Base-by-base conservation (phyloP, 495 filamentous ascomycete genomes). In the Penicillium diatomitis region DNA sequence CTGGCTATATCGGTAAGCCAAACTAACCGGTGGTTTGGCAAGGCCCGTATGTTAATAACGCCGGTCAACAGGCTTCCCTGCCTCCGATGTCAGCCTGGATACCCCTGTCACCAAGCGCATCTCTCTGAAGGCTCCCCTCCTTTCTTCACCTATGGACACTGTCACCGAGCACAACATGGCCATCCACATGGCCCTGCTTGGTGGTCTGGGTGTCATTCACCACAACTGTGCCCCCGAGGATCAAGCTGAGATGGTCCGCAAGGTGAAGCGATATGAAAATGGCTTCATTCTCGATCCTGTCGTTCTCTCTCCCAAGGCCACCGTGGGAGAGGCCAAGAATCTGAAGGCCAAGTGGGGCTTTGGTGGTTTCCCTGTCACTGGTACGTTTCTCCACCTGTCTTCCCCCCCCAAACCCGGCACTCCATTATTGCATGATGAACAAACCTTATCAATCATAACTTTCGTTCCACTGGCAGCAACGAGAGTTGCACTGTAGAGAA, bases 161-260 rank as follows among this genome's bases (percentile, higher is more conserved):
- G 92, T 99, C 60, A 99, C 92, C 9, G 92, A 97, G 71, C 85
- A 94, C 68, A 89, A 92, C 64, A 99, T 99, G 92, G 92, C 92
- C 44, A 96, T 99, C 58, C 87, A 95, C 73, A 95, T 99, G 85
- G 92, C 92, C 33, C 79, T 97, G 41, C 84, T 97, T 58, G 92
- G 92, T 67, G 92, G 92, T 62, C 76, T 99, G 32, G 92, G 92
- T 68, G 87, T 97, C 48, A 94, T 99, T 55, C 92, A 99, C 72
- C 94, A 99, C 79, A 99, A 99, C 76, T 99, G 92, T 75, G 89
- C 90, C 33, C 74, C 87, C 10, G 86, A 96, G 40, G 86, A 86
- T 51, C 92, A 99, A 73, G 92, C 94, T 38, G 90, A 96, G 73
- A 97, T 99, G 94, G 89, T 99, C 48, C 78, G 86, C 56, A 99